These are phyloP conservation scores for Penicillium sp. DNA, from an alignment of 2,329 filamentous ascomycete species.

Conservation along the genomic window DNA sequence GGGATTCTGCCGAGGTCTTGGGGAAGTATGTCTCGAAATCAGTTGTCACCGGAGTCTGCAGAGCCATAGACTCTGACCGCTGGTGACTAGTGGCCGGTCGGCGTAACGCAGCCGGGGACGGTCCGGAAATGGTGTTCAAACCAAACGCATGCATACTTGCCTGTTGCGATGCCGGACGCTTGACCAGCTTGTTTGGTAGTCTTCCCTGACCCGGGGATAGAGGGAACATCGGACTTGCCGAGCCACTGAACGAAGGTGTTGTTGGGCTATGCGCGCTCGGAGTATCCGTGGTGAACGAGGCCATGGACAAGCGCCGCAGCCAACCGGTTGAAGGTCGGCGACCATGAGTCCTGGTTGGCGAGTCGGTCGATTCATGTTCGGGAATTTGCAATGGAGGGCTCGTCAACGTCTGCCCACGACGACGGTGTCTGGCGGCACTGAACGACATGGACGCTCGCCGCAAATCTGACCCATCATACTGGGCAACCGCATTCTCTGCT, in stretches of 20 bases:
- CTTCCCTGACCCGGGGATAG: slow-evolving; percentile 33
- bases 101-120: slow-evolving; percentile 53
- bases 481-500: slow-evolving; percentile 14
- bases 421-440: slow-evolving; percentile 33
- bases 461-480: slow-evolving; percentile 19
- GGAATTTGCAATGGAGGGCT: slow-evolving; percentile 31
- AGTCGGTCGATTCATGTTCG: slow-evolving; percentile 26
- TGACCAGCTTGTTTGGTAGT: slow-evolving; percentile 63
- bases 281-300: slow-evolving; percentile 52
- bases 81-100: slow-evolving; percentile 67
- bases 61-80: slow-evolving; percentile 56
- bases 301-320: slow-evolving; percentile 58
- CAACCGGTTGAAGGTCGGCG: slow-evolving; percentile 53
- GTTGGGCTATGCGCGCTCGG: slow-evolving; percentile 51
- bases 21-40: slow-evolving; percentile 30
- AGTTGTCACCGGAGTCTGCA: slow-evolving; percentile 39
- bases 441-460: slow-evolving; percentile 30
- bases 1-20: slow-evolving; percentile 6
- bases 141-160: slow-evolving; percentile 44
- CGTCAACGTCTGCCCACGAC: slow-evolving; percentile 41
- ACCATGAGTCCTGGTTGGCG: slow-evolving; percentile 19
- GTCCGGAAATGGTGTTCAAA: slow-evolving; percentile 26
- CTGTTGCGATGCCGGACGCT: slow-evolving; percentile 59
- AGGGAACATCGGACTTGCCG: slow-evolving; percentile 53
- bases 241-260: slow-evolving; percentile 57